Base-by-base conservation (phyloP, 2,329 filamentous ascomycete species). In the Colletotrichum lupini region DNA sequence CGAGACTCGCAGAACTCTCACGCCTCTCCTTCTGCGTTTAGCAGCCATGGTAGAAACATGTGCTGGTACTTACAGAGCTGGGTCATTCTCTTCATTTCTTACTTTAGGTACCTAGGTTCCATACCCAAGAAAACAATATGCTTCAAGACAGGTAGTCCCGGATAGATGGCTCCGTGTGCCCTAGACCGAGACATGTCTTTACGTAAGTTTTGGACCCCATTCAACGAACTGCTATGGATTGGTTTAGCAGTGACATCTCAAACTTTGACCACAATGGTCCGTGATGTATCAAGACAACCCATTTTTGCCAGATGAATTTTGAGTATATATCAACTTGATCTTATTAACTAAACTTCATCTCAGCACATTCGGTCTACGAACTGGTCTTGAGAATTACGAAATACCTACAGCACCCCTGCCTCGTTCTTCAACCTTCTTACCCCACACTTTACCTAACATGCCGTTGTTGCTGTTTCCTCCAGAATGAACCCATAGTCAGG, bases 381-480 rank as follows among this genome's bases (percentile, higher is more conserved):
- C 26, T 46, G 60, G 16, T 49, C 8, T 49, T 3, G 3, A 49
- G 1, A 7, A 19, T 22, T 9, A 4, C 42, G 11, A 22, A 9
- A 19, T n/a, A 49, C 19, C 12, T 42, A 42, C 37, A 46, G 4
- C 42, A n/a, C 42, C 42, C 42, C 19, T 58, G 58, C 37, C 42
- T 37, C 42, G 2, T 68, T 68, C 55, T 73, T 60, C 59, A 64
- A 22, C 70, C 70, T 64, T 68, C 46, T 42, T 68, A 68, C 66
- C 70, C 70, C 70, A 70, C 70, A 56, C 32, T 60, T 59, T 55
- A 5, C 7, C 7, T 16, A n/a, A 49, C 19, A 19, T 49, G 19
- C 4, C 42, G 42, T 22, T 22, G 7, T 49, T 19, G 19, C 8
- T 49, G 1, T 49, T 49, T 19, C 19, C 42, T 19, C 56, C 52